Conservation (phyloP, 2,329 filamentous ascomycete genomes). For the Cordyceps fumosorosea region DNA sequence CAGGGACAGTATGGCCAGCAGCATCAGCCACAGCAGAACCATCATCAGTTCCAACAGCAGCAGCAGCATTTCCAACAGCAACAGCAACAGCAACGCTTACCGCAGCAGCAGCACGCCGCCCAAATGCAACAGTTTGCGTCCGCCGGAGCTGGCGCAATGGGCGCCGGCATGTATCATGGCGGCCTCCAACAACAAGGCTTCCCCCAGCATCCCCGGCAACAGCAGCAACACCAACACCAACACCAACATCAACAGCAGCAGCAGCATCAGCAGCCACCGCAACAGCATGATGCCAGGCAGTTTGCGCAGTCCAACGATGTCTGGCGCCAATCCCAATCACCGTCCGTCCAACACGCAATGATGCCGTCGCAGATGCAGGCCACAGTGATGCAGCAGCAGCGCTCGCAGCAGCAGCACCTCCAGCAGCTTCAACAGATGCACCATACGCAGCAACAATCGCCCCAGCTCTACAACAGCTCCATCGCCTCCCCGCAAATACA, state of each 20-base stretch:
- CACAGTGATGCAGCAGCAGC: slow-evolving; percentile 16
- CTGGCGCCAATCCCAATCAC: slow-evolving; percentile 11
- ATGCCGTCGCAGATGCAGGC: slow-evolving; percentile 20
- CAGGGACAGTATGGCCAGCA: slow-evolving; percentile 19
- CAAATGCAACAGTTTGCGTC: slow-evolving; percentile 7
- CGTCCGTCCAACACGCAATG: slow-evolving; percentile 13
- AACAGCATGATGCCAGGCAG: neutral
- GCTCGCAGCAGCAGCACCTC: slow-evolving; percentile 20
- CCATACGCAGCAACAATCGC: slow-evolving; percentile 23
- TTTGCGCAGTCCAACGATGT: slow-evolving; percentile 4
- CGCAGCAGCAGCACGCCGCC: slow-evolving; percentile 14
- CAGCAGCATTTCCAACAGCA: slow-evolving; percentile 9
- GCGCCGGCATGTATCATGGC: neutral
- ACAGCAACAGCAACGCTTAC: slow-evolving; percentile 16
- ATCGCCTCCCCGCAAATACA: slow-evolving; percentile 12
- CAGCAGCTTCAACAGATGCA: slow-evolving; percentile 25
- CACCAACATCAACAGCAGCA: neutral
- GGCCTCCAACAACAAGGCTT: neutral
- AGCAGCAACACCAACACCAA: neutral
- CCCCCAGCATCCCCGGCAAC: slow-evolving; percentile 9
- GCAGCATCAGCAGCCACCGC: neutral
- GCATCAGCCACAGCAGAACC: slow-evolving; percentile 19
- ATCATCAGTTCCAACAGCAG: slow-evolving; percentile 19
- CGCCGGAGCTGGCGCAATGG: neutral
- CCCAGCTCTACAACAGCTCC: slow-evolving; percentile 9